These are phyloP conservation scores for Gamsiella multidivaricata DNA, from an alignment of 192 early-diverging fungal species.

Conservation along the genomic window DNA sequence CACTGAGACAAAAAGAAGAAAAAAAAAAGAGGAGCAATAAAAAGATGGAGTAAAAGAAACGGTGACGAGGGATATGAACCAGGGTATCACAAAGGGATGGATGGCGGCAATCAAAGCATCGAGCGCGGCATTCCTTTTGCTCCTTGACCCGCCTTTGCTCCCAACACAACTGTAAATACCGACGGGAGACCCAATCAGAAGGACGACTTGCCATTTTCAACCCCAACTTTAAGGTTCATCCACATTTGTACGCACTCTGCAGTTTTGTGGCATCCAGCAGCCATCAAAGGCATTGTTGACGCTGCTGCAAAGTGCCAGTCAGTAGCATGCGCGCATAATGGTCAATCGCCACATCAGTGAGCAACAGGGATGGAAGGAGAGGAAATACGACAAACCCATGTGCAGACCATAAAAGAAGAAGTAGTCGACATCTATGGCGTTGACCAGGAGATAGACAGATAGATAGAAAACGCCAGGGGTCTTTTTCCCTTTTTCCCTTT, in stretches of 20 bases:
- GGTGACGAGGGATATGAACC: neutral
- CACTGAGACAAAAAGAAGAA: neutral
- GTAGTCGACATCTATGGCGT: too few species aligned
- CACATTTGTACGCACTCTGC: neutral
- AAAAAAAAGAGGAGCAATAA: too few species aligned
- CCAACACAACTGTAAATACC: slow-evolving; percentile 22
- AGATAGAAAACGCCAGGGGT: slow-evolving; percentile 4
- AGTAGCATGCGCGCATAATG: too few species aligned
- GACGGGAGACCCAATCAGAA: slow-evolving; percentile 12
- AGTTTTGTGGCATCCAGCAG: neutral
- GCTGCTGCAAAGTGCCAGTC: too few species aligned
- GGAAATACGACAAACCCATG: neutral
- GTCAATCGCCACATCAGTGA: too few species aligned
- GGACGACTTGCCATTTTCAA: neutral
- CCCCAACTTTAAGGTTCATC: slow-evolving; percentile 2
- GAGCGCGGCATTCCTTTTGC: neutral
- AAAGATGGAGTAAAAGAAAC: neutral
- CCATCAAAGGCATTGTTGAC: neutral
- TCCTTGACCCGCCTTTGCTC: neutral
- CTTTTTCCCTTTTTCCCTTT: neutral
- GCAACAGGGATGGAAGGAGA: too few species aligned
- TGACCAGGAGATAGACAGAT: neutral
- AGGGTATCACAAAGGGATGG: neutral
- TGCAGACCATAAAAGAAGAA: neutral
- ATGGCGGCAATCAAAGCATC: neutral